Evolutionary conservation across 106 monocot genomes (phyloP), one percentile per base, ranked within the genome.

Genomic region (Apostasia shenzhenica): DNA sequence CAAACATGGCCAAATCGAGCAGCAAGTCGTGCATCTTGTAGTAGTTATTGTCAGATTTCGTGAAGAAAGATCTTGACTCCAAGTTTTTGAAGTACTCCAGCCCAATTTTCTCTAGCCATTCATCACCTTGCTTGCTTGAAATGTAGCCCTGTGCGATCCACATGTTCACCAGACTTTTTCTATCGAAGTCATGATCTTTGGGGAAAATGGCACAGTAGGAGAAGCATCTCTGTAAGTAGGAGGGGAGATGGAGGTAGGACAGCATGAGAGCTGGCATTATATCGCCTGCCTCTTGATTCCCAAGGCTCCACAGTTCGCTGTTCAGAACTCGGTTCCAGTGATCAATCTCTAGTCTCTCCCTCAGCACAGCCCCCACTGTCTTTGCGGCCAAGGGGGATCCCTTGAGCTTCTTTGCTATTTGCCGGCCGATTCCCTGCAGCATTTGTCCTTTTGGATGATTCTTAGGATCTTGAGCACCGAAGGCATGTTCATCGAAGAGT

Each of bases 21-120:
- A 83, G 63, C 47, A 79, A 48, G 59, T 83, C 75, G 71, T 83
- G 79, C 70, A 79, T 72, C 6, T 59, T 38, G 46, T 69, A 79
- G 1, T 65, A 48, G 0, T 47, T 14, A 5, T 48, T 12, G 8
- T 6, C 1, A 55, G 2, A 48, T 13, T 60, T 14, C 2, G 4
- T 1, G 4, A 83, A 76, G 38, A 83, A 64, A 12, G 49, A 67
- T n/a, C 75, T 75, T 7, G 26, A 3, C 12, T 39, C 2, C 47
- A 83, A 70, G 2, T 71, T 63, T 44, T 68, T 5, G 14, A 79
- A 48, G 48, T 68, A 75, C 37, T 47, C 48, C 0, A 5, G 63
- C 1, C 67, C 83, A 3, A 56, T 5, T 46, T 60, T 60, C 51
- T 79, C 78, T 11, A 63, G 4, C 11, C 41, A n/a, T 47, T 1